Conservation (phyloP, 495 filamentous ascomycete genomes). For the Aspergillus asperescens region DNA sequence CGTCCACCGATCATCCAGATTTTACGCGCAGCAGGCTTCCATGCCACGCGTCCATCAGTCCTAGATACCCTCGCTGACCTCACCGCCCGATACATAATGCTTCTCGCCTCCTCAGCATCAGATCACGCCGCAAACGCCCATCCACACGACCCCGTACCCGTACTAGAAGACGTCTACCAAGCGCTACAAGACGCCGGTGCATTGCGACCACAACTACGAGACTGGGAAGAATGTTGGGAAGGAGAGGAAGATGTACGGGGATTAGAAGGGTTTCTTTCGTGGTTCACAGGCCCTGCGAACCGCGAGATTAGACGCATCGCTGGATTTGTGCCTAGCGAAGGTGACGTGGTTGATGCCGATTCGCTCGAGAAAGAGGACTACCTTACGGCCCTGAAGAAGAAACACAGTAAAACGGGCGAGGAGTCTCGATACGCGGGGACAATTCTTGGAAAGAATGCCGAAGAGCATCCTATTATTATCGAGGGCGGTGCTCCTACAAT, state of each 20-base stretch:
- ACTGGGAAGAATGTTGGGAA: conserved; percentile 53
- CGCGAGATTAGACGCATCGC: conserved; percentile 68
- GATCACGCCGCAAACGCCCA: conserved; percentile 54
- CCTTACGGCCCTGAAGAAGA: conserved; percentile 72
- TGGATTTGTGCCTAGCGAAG: conserved; percentile 45
- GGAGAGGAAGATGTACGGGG: conserved; percentile 69
- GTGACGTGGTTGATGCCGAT: conserved; percentile 43
- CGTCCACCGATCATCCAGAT: conserved; percentile 80
- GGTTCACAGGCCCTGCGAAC: conserved; percentile 64
- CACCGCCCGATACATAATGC: conserved; percentile 63
- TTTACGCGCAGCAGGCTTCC: conserved; percentile 80
- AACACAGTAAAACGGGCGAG: conserved; percentile 76
- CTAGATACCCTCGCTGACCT: conserved; percentile 75
- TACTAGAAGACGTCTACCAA: conserved; percentile 72
- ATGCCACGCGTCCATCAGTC: conserved; percentile 65
- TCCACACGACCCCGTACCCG: conserved; percentile 44
- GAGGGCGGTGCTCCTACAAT: conserved; percentile 70
- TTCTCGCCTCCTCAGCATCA: conserved; percentile 60
- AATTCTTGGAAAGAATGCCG: conserved; percentile 62
- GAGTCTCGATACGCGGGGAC: conserved; percentile 78
- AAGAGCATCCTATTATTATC: conserved; percentile 61
- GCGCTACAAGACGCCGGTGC: conserved; percentile 72
- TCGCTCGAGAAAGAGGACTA: conserved; percentile 63
- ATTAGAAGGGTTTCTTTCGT: conserved; percentile 64
- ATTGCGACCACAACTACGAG: conserved; percentile 55